Evolutionary conservation across 2,329 filamentous ascomycete species (phyloP).

Genomic region (Aureobasidium sp.): DNA sequence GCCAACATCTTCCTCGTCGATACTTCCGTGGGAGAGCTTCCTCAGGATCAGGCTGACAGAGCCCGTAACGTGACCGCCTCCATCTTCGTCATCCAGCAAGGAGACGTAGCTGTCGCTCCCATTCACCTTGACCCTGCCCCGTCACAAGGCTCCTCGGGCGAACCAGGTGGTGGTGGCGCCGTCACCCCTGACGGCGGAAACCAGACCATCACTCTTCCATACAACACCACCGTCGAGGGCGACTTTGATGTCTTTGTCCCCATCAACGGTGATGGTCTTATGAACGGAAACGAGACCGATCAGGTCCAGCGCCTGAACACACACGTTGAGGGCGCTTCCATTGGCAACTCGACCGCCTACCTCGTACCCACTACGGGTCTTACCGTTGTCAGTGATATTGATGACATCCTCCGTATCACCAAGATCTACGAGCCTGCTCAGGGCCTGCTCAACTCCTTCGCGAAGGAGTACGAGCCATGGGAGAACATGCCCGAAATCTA

Average conservation of each 20-base stretch:
- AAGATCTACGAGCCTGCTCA: constrained; percentile 70
- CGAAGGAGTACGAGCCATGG: constrained; percentile 60
- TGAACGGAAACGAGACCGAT: constrained; percentile 55
- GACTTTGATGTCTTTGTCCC: constrained; percentile 66
- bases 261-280: constrained; percentile 51
- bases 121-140: constrained; percentile 53
- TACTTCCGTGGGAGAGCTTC: constrained; percentile 51
- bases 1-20: constrained; percentile 63
- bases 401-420: constrained; percentile 71
- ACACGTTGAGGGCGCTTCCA: constrained; percentile 52
- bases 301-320: constrained; percentile 60
- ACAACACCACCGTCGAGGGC: constrained; percentile 56
- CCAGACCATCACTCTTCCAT: constrained; percentile 56
- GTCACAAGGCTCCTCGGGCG: constrained; percentile 44
- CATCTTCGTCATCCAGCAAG: constrained; percentile 70
- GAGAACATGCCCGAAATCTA: constrained; percentile 74
- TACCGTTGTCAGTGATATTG: constrained; percentile 68
- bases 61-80: constrained; percentile 64
- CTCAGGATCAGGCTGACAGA: constrained; percentile 51
- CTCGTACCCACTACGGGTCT: constrained; percentile 62
- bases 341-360: constrained; percentile 67
- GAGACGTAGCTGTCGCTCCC: constrained; percentile 48
- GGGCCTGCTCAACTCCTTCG: constrained; percentile 68
- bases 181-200: constrained; percentile 48
- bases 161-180: constrained; percentile 41